Conservation (phyloP, 805 yeast species). For the Saccharomycopsis microspora region DNA sequence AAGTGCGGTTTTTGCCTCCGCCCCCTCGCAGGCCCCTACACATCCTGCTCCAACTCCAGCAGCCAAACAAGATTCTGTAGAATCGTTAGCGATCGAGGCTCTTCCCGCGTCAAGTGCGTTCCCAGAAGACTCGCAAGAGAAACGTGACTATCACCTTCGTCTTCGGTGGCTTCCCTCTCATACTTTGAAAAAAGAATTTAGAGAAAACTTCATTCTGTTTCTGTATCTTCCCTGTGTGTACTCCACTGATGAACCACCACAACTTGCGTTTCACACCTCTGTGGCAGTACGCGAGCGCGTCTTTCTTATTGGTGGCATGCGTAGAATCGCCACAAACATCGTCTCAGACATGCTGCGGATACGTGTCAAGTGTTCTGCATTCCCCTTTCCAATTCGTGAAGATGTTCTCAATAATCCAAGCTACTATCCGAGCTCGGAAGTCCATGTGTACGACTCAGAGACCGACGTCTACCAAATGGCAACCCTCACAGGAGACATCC, state of each 20-base stretch:
- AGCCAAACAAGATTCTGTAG: not conserved
- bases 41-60: too few relatives aligned
- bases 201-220: conserved; percentile 6
- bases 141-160: not conserved
- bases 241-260: conserved; percentile 30
- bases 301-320: conserved; percentile 38
- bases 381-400: conserved; percentile 35
- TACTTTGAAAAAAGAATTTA: not conserved
- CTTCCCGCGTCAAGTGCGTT: not conserved
- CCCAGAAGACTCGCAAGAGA: not conserved
- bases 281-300: conserved; percentile 28
- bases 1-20: too few relatives aligned
- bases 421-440: conserved; percentile 26
- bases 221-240: conserved; percentile 24
- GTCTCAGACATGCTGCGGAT: not conserved
- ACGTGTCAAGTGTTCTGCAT: conserved; percentile 19
- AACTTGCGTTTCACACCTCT: conserved; percentile 32
- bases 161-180: not conserved
- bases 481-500: conserved; percentile 30
- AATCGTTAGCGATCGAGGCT: not conserved
- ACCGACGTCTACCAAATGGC: conserved; percentile 29
- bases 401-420: conserved; percentile 32
- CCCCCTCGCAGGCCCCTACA: not conserved
- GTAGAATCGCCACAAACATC: conserved; percentile 4
- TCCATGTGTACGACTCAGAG: conserved; percentile 28